phyloP scores from a whole-genome alignment of 2,329 filamentous ascomycete species.

The Alternaria consortialis region DNA sequence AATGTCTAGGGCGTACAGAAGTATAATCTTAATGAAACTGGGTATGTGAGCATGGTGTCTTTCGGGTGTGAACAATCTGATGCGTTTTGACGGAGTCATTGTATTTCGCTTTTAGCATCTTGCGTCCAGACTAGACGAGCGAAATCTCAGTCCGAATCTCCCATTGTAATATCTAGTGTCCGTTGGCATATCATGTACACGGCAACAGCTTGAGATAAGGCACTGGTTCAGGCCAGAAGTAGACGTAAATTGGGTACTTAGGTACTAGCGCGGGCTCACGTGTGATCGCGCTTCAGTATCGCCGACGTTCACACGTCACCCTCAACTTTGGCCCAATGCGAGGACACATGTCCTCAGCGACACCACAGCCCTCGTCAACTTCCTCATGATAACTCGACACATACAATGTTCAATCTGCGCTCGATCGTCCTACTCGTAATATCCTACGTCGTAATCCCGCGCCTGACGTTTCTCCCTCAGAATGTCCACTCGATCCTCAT shows the following conservation, averaged over 20 bases:
- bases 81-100: neutral
- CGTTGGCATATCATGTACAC: neutral
- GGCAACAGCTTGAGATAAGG: neutral
- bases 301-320: slow-evolving; percentile 17
- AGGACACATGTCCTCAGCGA: slow-evolving; percentile 21
- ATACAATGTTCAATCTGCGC: slow-evolving; percentile 46
- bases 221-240: neutral
- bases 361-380: slow-evolving; percentile 3
- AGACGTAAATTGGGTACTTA: neutral
- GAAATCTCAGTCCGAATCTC: neutral
- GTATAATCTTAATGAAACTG: neutral
- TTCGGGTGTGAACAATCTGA: neutral
- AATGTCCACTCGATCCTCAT: slow-evolving; percentile 52
- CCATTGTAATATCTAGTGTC: neutral
- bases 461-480: slow-evolving; percentile 48
- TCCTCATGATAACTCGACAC: slow-evolving; percentile 18
- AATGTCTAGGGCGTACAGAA: neutral
- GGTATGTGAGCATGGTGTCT: neutral
- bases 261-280: slow-evolving; percentile 14
- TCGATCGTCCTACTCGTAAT: slow-evolving; percentile 43
- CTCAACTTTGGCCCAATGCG: slow-evolving; percentile 11
- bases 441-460: slow-evolving; percentile 49
- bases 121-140: neutral
- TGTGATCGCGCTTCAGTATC: slow-evolving; percentile 20
- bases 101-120: neutral